Evolutionary conservation across 495 filamentous ascomycete species (phyloP), one percentile per base, ranked within the genome.

Genomic region (Xylaria palmicola): DNA sequence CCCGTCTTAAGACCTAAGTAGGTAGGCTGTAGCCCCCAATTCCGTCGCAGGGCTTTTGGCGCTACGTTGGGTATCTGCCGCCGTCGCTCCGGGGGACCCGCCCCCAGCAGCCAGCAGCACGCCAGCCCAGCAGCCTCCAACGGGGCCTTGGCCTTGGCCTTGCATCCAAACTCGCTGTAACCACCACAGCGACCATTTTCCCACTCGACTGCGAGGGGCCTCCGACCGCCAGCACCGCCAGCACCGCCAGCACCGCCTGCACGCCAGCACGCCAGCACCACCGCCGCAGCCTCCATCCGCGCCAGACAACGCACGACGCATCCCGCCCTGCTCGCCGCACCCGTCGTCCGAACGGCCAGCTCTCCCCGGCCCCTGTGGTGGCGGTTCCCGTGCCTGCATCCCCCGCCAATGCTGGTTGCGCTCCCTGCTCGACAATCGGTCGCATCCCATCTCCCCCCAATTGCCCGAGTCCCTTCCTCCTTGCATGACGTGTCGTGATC

Each of bases 401-500:
- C 59, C 59, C 59, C 59, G 50, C 59, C 49, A 55, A 61, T 61
- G 49, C 50, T 55, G 41, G 40, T 32, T 61, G 59, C 59, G 49
- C 50, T 48, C 50, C 59, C 39, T 36, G n/a, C 19, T 20, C 40
- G 50, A 55, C 59, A 40, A 55, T 48, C 54, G 50, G 59, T 61
- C 59, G 59, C 59, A 55, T 61, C 41, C 48, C 30, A 52, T 51
- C 39, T 39, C 30, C 9, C n/a, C 22, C 37, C 45, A 49, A 59
- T 30, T 39, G 60, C 27, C 51, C 19, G 56, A 37, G 44, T 66
- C 34, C 22, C 19, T 37, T 15, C 44, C 57, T 29, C 64, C 66
- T 53, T 60, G 66, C 67, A 78, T 77, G 73, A 69, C 60, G 58
- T 59, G 59, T 69, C 60, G 56, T 65, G 65, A 60, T 58, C 65